Evolutionary conservation across 2,329 filamentous ascomycete species (phyloP).

Genomic region (Epichloe sylvatica): DNA sequence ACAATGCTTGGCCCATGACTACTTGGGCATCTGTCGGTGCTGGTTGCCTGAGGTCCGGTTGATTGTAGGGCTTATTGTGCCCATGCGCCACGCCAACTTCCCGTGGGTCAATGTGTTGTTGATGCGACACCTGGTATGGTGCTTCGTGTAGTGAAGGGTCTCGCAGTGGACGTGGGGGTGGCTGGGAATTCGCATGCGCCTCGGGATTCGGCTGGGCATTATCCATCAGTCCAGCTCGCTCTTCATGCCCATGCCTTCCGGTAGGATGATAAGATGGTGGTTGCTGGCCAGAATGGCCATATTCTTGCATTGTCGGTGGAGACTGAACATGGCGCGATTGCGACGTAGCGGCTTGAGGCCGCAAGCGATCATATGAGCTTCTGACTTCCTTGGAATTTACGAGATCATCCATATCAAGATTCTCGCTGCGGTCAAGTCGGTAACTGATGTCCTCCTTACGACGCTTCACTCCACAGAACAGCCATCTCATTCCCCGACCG

Average conservation of each 20-base stretch:
- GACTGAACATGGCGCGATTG: conserved; percentile 12
- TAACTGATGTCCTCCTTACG: conserved; percentile 42
- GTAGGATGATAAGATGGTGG: conserved; percentile 20
- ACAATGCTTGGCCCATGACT: conserved; percentile 7
- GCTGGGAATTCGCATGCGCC: not conserved
- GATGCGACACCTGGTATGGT: not conserved
- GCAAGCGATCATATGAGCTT: conserved; percentile 12
- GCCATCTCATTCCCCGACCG: conserved; percentile 64
- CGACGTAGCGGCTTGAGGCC: conserved; percentile 5
- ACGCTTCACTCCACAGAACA: conserved; percentile 57
- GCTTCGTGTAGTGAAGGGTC: conserved; percentile 2
- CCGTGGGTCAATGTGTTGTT: not conserved
- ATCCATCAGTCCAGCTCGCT: conserved; percentile 31
- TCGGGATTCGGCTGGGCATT: conserved; percentile 19
- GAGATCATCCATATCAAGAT: conserved; percentile 25
- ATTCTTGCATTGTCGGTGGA: conserved; percentile 17
- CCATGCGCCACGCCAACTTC: conserved; percentile 2
- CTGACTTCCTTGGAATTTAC: conserved; percentile 13
- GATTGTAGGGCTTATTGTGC: conserved; percentile 1
- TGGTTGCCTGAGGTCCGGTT: not conserved
- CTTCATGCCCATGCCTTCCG: conserved; percentile 17
- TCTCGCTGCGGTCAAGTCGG: conserved; percentile 17
- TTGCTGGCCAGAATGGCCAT: conserved; percentile 24
- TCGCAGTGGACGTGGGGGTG: conserved; percentile 5
- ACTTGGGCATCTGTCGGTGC: conserved; percentile 4